phyloP scores from a whole-genome alignment of 2,329 filamentous ascomycete species.

The Fusarium austroafricanum region DNA sequence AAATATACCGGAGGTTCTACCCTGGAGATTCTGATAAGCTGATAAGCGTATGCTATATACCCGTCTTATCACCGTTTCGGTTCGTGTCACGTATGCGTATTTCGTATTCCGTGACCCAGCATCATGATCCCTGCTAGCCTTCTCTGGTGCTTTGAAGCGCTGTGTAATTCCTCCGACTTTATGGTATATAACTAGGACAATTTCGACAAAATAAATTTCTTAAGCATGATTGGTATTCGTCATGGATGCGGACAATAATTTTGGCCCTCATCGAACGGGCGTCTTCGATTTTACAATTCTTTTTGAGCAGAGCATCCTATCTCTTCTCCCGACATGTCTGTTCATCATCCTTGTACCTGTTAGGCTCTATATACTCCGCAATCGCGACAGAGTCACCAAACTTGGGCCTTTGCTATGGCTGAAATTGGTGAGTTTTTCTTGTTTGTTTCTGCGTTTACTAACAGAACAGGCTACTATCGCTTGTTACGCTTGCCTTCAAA shows the following conservation, averaged over 20 bases:
- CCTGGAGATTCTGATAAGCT: neutral
- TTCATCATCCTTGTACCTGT: slow-evolving; percentile 42
- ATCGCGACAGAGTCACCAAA: neutral
- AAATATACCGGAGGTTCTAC: too few relatives aligned
- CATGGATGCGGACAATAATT: slow-evolving; percentile 33
- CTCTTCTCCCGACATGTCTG: slow-evolving; percentile 42
- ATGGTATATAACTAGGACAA: neutral
- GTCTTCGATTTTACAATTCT: slow-evolving; percentile 49
- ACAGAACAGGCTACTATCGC: slow-evolving; percentile 21
- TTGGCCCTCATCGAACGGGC: slow-evolving; percentile 43
- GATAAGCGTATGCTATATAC: neutral
- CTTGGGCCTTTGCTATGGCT: slow-evolving; percentile 33
- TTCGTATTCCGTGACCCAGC: slow-evolving; percentile 7
- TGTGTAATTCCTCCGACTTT: neutral
- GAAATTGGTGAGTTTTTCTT: slow-evolving; percentile 31
- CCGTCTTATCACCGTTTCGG: neutral
- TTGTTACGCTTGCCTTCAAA: slow-evolving; percentile 37
- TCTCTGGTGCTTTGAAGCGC: slow-evolving; percentile 27
- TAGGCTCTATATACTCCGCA: slow-evolving; percentile 29
- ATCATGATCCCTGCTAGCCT: neutral
- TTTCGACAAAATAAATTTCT: neutral
- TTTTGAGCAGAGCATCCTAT: slow-evolving; percentile 49
- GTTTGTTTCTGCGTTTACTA: neutral
- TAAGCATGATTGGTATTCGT: rapidly evolving
- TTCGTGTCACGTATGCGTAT: neutral